These are phyloP conservation scores for Fusarium neocosmosporiellum DNA, from an alignment of 2,329 filamentous ascomycete species.

Conservation along the genomic window DNA sequence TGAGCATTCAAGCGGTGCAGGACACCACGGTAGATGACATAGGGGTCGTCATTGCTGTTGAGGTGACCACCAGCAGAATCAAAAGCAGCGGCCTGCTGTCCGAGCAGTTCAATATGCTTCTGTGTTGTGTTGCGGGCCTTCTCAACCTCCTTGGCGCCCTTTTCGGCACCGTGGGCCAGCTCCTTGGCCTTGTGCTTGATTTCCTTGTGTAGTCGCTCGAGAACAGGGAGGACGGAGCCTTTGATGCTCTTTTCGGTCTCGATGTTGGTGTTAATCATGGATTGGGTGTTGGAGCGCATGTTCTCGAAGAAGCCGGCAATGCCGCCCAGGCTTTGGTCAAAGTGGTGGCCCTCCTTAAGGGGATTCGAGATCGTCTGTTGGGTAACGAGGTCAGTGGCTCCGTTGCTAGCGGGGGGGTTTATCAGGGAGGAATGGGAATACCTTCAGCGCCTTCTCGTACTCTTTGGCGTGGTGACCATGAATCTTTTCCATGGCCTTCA, in stretches of 20 bases:
- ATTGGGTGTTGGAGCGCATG: constrained; percentile 91
- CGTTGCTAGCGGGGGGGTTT: not conserved
- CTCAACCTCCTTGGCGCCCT: constrained; percentile 89
- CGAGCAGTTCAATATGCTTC: constrained; percentile 95
- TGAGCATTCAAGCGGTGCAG: constrained; percentile 89
- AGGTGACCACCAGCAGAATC: constrained; percentile 80
- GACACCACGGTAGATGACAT: constrained; percentile 84
- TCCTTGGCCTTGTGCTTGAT: constrained; percentile 98
- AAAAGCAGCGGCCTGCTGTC: constrained; percentile 83
- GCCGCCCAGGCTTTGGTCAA: constrained; percentile 89
- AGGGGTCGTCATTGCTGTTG: constrained; percentile 83
- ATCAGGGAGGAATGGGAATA: constrained; percentile 18
- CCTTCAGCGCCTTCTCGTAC: constrained; percentile 94
- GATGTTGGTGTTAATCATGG: constrained; percentile 86
- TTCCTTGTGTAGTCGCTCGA: constrained; percentile 92
- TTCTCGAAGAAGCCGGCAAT: constrained; percentile 94
- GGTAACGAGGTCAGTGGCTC: constrained; percentile 7
- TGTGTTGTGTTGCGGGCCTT: constrained; percentile 88
- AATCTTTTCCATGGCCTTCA: constrained; percentile 85
- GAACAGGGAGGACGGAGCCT: constrained; percentile 84
- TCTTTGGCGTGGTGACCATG: constrained; percentile 90
- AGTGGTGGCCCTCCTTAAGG: constrained; percentile 90
- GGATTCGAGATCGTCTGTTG: constrained; percentile 83
- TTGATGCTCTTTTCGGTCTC: constrained; percentile 94
- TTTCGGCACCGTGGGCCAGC: constrained; percentile 81